Conservation (phyloP, 164 flowering plant species). For the Aristolochia fimbriata region DNA sequence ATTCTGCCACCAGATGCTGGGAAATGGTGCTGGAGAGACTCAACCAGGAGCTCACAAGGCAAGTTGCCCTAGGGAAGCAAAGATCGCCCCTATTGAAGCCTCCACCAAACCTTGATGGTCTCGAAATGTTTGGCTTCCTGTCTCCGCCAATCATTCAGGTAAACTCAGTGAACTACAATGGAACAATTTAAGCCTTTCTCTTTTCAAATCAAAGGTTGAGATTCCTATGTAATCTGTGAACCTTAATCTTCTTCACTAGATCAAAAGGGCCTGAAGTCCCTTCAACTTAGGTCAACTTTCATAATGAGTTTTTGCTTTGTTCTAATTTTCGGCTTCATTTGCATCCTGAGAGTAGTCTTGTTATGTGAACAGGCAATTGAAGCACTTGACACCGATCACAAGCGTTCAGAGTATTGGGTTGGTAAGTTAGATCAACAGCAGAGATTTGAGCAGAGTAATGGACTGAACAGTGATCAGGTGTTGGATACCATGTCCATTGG, state of each 20-base stretch:
- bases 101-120: constrained; percentile 39
- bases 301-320: not conserved
- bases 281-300: not conserved
- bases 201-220: no score
- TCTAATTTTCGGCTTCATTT: not conserved
- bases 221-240: not conserved
- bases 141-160: constrained; percentile 57
- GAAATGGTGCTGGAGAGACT: constrained; percentile 51
- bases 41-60: constrained; percentile 34
- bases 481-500: not conserved
- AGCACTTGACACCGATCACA: constrained; percentile 58
- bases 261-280: not conserved
- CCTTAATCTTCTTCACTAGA: not conserved
- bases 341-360: not conserved
- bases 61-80: constrained; percentile 16
- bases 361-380: constrained; percentile 48
- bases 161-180: not conserved
- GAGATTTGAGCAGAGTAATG: not conserved
- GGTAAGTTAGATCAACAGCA: constrained; percentile 13
- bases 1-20: constrained; percentile 67
- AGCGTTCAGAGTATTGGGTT: constrained; percentile 60
- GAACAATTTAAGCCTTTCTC: no score
- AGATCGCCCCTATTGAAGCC: constrained; percentile 21
- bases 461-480: constrained; percentile 1
- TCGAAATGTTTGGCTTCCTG: constrained; percentile 72